phyloP scores from a whole-genome alignment of 306 rosid genomes.

The Prunus dulcis region DNA sequence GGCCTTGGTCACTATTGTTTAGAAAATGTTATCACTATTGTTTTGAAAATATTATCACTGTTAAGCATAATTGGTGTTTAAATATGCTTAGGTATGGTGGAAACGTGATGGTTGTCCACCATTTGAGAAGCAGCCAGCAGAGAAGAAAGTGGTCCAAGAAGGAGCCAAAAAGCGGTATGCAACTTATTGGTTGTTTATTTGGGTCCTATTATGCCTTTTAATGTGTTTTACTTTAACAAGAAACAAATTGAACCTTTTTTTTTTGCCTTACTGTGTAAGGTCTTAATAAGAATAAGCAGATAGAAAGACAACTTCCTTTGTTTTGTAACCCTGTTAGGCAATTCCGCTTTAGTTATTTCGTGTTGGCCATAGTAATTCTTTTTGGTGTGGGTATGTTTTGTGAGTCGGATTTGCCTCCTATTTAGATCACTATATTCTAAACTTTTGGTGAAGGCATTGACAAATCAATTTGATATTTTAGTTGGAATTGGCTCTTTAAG shows the following conservation, averaged over 20 bases:
- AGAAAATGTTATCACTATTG: conserved; percentile 5
- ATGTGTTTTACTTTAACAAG: not conserved
- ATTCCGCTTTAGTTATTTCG: not conserved
- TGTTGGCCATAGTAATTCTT: not conserved
- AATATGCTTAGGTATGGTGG: conserved; percentile 84
- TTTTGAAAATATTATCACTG: not conserved
- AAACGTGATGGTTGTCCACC: conserved; percentile 96
- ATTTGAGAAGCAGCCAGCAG: conserved; percentile 76
- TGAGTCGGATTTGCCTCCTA: not conserved
- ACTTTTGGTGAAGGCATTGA: not conserved
- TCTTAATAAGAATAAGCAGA: not conserved
- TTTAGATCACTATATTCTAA: not conserved
- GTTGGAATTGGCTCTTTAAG: not conserved
- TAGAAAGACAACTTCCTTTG: not conserved
- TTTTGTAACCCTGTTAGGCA: conserved; percentile 2
- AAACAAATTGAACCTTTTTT: too few species aligned
- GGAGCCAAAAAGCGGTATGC: conserved; percentile 80
- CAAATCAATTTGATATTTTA: not conserved
- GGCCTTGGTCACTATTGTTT: conserved; percentile 7
- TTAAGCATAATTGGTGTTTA: conserved; percentile 3
- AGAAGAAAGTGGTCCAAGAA: conserved; percentile 67
- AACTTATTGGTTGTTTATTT: conserved; percentile 6
- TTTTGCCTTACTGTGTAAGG: not conserved
- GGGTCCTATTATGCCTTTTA: not conserved
- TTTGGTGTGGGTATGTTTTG: not conserved